phyloP scores from a whole-genome alignment of 2,329 filamentous ascomycete species.

The Pestalotiopsis sp. region DNA sequence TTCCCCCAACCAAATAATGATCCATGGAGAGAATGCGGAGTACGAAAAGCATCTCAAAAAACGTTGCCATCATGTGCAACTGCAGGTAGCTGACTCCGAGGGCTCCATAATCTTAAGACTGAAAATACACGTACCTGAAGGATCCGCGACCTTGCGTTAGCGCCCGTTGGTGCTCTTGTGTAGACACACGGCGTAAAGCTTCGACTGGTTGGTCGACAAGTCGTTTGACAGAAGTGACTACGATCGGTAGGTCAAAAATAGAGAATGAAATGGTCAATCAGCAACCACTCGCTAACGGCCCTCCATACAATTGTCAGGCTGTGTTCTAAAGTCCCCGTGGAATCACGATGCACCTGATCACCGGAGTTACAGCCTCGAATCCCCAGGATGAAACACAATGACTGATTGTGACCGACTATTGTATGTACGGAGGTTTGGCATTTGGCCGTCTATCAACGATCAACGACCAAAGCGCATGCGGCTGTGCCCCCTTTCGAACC shows the following conservation, averaged over 20 bases:
- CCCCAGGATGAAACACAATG: background rate
- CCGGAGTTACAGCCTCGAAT: background rate
- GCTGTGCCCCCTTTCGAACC: background rate
- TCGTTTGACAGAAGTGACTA: background rate
- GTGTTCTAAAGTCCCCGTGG: background rate
- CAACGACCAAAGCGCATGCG: background rate
- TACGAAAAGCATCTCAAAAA: too few species aligned
- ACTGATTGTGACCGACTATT: background rate
- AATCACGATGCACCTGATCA: background rate
- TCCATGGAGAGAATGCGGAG: too few species aligned
- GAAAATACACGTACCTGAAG: background rate
- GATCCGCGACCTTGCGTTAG: background rate
- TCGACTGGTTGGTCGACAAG: background rate
- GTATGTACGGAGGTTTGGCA: background rate
- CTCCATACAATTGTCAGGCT: background rate
- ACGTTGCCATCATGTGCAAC: too few species aligned
- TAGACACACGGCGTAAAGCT: background rate
- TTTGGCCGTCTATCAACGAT: background rate
- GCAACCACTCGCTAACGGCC: background rate
- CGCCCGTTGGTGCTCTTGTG: background rate
- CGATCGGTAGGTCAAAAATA: background rate
- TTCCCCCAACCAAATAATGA: too few species aligned
- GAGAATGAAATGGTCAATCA: background rate
- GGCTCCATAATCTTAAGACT: too few species aligned
- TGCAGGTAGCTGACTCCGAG: too few species aligned